Evolutionary conservation across 2,329 filamentous ascomycete genomes (phyloP), one percentile per base, ranked within the genome.

Genomic region (Clonostachys solani): DNA sequence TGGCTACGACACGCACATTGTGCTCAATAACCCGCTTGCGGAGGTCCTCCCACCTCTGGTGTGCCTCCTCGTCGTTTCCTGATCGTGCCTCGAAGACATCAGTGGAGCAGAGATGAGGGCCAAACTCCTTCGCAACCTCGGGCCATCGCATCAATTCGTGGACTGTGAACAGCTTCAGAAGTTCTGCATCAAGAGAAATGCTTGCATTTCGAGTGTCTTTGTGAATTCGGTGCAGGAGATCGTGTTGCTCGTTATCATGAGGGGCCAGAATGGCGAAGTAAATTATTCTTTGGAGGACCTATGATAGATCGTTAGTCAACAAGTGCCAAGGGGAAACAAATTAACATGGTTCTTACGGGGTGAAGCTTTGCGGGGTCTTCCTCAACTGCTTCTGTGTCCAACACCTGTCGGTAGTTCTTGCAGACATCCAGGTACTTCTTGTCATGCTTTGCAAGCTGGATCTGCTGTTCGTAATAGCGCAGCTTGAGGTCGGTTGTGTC

Each of bases 1-100:
- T 96, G 59, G 94, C 94, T 36, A 99, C 83, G 3, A 99, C 94
- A 45, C 94, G 89, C 46, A 99, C 92, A 56, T 99, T 99, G 74
- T 99, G 94, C 75, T 99, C 94, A 60, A 99, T 99, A 52, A 99
- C 94, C 46, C 94, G 91, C 80, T 97, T 97, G 61, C 94, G 89
- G 54, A 99, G 76, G 64, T 96, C 94, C 63, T 94, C 81, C 91
- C 92, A 99, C 65, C 94, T 82, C 67, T 86, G 82, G 67, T 88
- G 74, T 29, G 91, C 87, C 69, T 96, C 92, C 50, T 86, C 78
- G 57, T 96, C 91, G 55, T 84, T 75, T 53, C 80, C 75, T 54
- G 79, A 66, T 44, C 78, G 74, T 23, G 79, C 78, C 57, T 89
- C 86, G 63, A 99, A 99, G 47, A 99, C 87, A 63, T 99, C 94